Conservation (phyloP, 2,329 filamentous ascomycete genomes). For the Botrytis deweyae region DNA sequence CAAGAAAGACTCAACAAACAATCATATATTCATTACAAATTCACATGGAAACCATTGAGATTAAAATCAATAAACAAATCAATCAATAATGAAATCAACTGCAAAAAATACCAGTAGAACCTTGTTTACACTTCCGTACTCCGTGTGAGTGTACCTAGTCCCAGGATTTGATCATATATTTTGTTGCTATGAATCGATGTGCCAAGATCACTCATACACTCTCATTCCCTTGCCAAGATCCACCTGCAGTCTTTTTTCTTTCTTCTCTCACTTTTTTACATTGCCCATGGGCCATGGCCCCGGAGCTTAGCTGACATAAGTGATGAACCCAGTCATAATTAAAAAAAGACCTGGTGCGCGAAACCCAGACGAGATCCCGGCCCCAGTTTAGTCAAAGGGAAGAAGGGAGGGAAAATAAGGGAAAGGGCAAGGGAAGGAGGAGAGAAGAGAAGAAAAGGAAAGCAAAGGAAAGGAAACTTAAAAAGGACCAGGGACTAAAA, state of each 20-base stretch:
- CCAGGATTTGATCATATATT: not conserved
- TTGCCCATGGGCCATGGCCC: not conserved
- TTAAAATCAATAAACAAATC: not conserved
- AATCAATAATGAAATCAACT: not conserved
- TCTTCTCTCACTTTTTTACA: not conserved
- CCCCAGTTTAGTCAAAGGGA: not conserved
- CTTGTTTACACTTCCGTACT: not conserved
- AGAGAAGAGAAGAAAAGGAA: too few species aligned
- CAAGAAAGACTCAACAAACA: not conserved
- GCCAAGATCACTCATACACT: constrained; percentile 1
- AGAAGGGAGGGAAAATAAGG: not conserved
- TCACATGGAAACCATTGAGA: too few species aligned
- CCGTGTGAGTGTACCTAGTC: too few species aligned
- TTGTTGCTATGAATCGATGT: not conserved
- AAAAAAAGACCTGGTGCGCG: not conserved
- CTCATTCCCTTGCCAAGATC: not conserved
- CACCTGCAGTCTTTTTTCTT: not conserved
- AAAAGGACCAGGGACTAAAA: not conserved
- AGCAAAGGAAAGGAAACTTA: not conserved
- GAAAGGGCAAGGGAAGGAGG: too few species aligned
- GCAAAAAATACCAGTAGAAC: not conserved
- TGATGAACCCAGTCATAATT: not conserved
- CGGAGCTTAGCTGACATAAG: not conserved
- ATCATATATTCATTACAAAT: not conserved
- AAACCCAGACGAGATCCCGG: not conserved